Evolutionary conservation across 495 filamentous ascomycete genomes (phyloP), one percentile per base, ranked within the genome.

Genomic region (Friedmanniomyces endolithicus): DNA sequence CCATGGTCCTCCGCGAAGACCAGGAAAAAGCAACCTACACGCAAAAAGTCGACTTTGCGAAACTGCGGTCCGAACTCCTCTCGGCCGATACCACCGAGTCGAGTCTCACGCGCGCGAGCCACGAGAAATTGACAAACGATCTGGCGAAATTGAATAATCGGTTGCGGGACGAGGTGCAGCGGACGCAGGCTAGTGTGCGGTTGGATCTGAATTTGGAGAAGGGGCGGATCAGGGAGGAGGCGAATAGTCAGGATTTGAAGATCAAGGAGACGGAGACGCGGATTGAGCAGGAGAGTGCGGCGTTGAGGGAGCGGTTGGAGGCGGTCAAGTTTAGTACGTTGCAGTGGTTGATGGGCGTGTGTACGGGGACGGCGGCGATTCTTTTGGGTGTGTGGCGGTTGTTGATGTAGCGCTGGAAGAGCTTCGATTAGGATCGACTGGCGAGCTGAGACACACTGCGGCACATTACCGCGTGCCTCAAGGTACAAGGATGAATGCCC

Each of bases 21-120:
- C 81, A 85, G 40, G 84, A 85, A 57, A 83, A 83, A 56, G 84
- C 87, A 6, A 94, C 88, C 1, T 99, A 99, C 71, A 95, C 89
- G 0, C 94, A 97, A 66, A 97, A 97, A 70, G 94, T 99, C 53
- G 92, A 99, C 72, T 97, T 99, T 63, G 88, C 92, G n/a, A 95
- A 97, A 74, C 81, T 97, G 19, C 88, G 92, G 66, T 90, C 87
- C 24, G 92, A 99, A 69, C 80, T 99, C 1, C 79, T 94, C 0
- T 86, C 86, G 11, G 80, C 88, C 4, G 94, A 99, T 70, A 88
- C 85, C 41, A 89, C 86, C 45, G 92, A 99, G 71, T 81, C 84
- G 1, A 83, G 85, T 61, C 81, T 90, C 20, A 95, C 94, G 8
- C 86, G 86, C 29, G 83, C 85, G 2, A 86, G 88, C 6, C 89